phyloP scores from a whole-genome alignment of 371 early-diverging fungal genomes.

The Actinomucor elegans region DNA sequence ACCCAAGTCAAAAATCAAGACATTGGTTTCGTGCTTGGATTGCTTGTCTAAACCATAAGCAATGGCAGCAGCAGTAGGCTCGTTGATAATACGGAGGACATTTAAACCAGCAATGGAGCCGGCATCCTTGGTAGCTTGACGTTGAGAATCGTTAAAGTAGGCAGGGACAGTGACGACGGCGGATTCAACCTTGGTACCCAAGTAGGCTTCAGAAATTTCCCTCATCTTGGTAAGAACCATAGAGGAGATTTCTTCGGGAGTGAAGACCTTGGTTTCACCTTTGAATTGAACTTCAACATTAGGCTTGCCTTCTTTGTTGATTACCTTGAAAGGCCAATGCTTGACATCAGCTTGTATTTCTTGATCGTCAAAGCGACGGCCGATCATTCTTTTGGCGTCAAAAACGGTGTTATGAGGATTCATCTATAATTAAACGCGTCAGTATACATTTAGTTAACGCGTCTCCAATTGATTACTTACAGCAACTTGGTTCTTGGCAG shows the following conservation, averaged over 20 bases:
- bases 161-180: constrained; percentile 84
- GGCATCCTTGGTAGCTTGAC: constrained; percentile 97
- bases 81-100: constrained; percentile 95
- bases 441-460: neutral
- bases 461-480: constrained; percentile 14
- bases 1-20: constrained; percentile 97
- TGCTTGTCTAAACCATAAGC: constrained; percentile 92
- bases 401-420: constrained; percentile 92
- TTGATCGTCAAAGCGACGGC: constrained; percentile 85
- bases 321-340: constrained; percentile 88
- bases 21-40: constrained; percentile 70
- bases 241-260: constrained; percentile 94
- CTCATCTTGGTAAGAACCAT: constrained; percentile 94
- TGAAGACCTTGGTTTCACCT: constrained; percentile 83
- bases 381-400: constrained; percentile 95
- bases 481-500: constrained; percentile 78
- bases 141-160: constrained; percentile 89
- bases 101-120: constrained; percentile 90
- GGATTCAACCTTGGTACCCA: constrained; percentile 77
- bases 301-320: constrained; percentile 94
- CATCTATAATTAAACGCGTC: constrained; percentile 50
- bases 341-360: constrained; percentile 87
- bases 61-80: constrained; percentile 98
- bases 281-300: constrained; percentile 88
- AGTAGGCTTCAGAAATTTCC: constrained; percentile 86